Evolutionary conservation across 495 filamentous ascomycete species (phyloP).

Genomic region (Polyplosphaeria fusca): DNA sequence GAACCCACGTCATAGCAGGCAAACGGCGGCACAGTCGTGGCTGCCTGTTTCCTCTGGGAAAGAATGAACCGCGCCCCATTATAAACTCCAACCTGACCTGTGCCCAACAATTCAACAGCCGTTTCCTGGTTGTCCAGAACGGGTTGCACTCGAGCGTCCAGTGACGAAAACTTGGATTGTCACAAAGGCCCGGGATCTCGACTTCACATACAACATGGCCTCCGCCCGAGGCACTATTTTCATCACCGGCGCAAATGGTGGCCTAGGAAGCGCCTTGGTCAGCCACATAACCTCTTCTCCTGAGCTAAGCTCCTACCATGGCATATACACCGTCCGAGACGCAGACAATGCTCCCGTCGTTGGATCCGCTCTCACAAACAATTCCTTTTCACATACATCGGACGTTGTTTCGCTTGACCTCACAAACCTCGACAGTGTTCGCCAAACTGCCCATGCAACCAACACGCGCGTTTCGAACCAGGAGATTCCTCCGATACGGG

Average conservation of each 20-base stretch:
- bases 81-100: too few species aligned
- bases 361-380: neutral
- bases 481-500: constrained; percentile 3
- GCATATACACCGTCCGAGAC: neutral
- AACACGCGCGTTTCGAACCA: neutral
- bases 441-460: neutral
- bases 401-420: neutral
- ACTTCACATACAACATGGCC: neutral
- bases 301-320: neutral
- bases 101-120: too few species aligned
- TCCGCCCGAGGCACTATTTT: neutral
- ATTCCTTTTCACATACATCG: neutral
- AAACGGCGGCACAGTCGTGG: too few species aligned
- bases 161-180: too few species aligned
- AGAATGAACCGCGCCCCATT: too few species aligned
- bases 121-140: too few species aligned
- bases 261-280: neutral
- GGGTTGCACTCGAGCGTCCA: too few species aligned
- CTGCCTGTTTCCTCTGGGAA: too few species aligned
- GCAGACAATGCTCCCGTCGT: neutral
- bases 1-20: too few species aligned
- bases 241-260: neutral
- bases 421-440: neutral
- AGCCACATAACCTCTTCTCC: neutral
- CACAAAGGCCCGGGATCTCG: too few species aligned